A percentile compares a stretch with the other conserved stretches of the same genome.
phyloP scores from a whole-genome alignment of 2,329 filamentous ascomycete genomes.

The Clarireedia homoeocarpa region DNA sequence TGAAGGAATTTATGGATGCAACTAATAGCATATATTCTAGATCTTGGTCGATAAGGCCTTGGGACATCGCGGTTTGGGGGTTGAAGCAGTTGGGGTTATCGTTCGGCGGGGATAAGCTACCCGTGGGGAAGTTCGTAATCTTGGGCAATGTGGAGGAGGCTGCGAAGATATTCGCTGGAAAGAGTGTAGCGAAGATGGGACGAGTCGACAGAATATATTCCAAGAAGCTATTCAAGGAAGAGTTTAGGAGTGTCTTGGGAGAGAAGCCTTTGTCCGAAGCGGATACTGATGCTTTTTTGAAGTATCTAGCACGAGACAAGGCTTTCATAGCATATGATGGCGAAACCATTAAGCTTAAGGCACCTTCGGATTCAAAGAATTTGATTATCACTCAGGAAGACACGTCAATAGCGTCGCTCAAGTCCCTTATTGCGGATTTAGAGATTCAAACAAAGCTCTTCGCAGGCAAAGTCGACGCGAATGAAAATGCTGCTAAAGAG shows the following conservation, averaged over 20 bases:
- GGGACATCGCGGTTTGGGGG: conserved; percentile 68
- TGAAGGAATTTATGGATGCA: conserved; percentile 58
- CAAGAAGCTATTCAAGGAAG: conserved; percentile 52
- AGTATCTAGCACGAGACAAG: conserved; percentile 62
- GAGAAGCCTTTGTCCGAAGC: conserved; percentile 47
- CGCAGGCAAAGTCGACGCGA: conserved; percentile 54
- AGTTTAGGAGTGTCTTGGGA: conserved; percentile 46
- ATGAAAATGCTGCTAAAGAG: conserved; percentile 57
- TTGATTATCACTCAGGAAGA: conserved; percentile 66
- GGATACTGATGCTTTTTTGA: conserved; percentile 64
- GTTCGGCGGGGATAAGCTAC: conserved; percentile 48
- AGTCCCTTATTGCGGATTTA: conserved; percentile 67
- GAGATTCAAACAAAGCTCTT: conserved; percentile 65
- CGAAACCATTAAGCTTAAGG: conserved; percentile 67
- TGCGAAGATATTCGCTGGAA: conserved; percentile 45
- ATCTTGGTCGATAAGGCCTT: conserved; percentile 58
- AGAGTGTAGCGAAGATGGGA: conserved; percentile 35
- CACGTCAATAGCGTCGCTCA: conserved; percentile 72
- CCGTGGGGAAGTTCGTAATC: conserved; percentile 57
- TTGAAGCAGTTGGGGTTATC: conserved; percentile 58
- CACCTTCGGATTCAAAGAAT: conserved; percentile 35
- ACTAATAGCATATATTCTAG: conserved; percentile 70
- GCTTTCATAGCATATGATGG: conserved; percentile 51
- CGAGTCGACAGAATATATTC: conserved; percentile 62
- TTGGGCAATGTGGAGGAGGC: conserved; percentile 54